A percentile compares a stretch with the other conserved stretches of the same genome.
These are phyloP conservation scores for Annulohypoxylon maeteangense DNA, from an alignment of 495 filamentous ascomycete genomes.

Conservation along the genomic window DNA sequence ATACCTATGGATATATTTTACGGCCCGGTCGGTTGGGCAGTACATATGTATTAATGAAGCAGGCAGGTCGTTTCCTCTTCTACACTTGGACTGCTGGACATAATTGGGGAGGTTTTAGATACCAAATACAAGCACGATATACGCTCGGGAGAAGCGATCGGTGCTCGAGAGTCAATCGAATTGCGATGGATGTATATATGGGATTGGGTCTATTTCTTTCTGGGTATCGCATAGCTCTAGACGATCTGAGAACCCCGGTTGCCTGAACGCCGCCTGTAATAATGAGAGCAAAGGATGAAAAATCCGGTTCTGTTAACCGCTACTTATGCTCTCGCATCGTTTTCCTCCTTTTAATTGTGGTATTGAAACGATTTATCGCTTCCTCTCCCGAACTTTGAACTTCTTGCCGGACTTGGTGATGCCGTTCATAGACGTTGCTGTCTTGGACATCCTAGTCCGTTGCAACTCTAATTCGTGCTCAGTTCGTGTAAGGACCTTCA, in stretches of 20 bases:
- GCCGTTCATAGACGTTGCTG: constrained; percentile 70
- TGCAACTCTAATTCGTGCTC: constrained; percentile 80
- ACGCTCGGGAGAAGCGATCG: not conserved
- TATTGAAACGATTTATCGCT: constrained; percentile 66
- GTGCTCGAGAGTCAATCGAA: constrained; percentile 8
- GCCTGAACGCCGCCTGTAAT: constrained; percentile 41
- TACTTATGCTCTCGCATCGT: not conserved
- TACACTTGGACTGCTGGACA: constrained; percentile 35
- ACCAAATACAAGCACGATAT: constrained; percentile 16
- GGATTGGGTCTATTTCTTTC: constrained; percentile 32
- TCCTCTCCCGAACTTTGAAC: constrained; percentile 85
- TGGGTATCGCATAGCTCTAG: constrained; percentile 46
- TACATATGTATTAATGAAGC: constrained; percentile 44
- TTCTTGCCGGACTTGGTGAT: constrained; percentile 83
- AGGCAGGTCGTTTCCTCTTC: constrained; percentile 46
- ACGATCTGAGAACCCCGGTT: constrained; percentile 31
- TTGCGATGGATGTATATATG: constrained; percentile 27
- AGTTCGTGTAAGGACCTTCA: constrained; percentile 74
- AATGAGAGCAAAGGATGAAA: constrained; percentile 29
- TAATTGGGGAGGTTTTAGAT: constrained; percentile 32
- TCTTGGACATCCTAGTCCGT: constrained; percentile 73
- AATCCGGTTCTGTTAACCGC: constrained; percentile 12
- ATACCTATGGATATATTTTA: not conserved
- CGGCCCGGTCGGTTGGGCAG: constrained; percentile 7
- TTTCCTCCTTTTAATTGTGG: constrained; percentile 1